Conservation (phyloP, 1,284 basidiomycete genomes). For the Blastosporella zonata region DNA sequence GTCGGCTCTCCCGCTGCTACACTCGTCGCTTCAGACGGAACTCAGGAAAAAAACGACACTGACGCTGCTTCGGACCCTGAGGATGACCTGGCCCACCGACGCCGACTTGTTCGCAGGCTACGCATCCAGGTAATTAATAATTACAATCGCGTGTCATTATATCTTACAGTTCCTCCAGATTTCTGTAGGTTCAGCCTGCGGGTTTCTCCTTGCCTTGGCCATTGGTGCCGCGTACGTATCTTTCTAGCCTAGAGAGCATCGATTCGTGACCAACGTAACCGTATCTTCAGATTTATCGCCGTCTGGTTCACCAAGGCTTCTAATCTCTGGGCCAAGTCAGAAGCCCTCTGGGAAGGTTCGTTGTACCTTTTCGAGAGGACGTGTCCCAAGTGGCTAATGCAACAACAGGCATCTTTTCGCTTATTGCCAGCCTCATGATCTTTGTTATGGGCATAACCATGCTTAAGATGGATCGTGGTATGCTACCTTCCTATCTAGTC, state of each 20-base stretch:
- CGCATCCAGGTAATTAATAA: constrained; percentile 50
- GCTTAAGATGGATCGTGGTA: constrained; percentile 64
- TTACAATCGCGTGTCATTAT: background rate
- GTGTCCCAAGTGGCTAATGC: constrained; percentile 1
- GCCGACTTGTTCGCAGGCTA: constrained; percentile 56
- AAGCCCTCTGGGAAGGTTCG: constrained; percentile 68
- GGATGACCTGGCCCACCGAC: constrained; percentile 30
- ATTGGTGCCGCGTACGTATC: constrained; percentile 62
- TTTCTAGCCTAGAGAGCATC: background rate
- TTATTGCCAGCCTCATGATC: constrained; percentile 83
- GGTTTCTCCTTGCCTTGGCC: constrained; percentile 73
- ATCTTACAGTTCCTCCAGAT: constrained; percentile 48
- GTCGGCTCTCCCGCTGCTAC: constrained; percentile 19
- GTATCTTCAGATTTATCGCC: constrained; percentile 55
- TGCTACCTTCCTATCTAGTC: background rate
- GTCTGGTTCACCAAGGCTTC: constrained; percentile 80
- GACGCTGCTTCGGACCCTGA: constrained; percentile 21
- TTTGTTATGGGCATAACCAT: constrained; percentile 78
- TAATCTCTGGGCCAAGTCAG: constrained; percentile 70
- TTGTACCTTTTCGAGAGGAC: background rate
- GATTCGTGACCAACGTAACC: constrained; percentile 4
- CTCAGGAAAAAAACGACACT: constrained; percentile 24
- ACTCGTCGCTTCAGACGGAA: constrained; percentile 16
- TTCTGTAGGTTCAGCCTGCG: constrained; percentile 71
- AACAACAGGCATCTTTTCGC: constrained; percentile 69